Evolutionary conservation across 208 protist genomes (phyloP).

Genomic region (Leishmania guyanensis): DNA sequence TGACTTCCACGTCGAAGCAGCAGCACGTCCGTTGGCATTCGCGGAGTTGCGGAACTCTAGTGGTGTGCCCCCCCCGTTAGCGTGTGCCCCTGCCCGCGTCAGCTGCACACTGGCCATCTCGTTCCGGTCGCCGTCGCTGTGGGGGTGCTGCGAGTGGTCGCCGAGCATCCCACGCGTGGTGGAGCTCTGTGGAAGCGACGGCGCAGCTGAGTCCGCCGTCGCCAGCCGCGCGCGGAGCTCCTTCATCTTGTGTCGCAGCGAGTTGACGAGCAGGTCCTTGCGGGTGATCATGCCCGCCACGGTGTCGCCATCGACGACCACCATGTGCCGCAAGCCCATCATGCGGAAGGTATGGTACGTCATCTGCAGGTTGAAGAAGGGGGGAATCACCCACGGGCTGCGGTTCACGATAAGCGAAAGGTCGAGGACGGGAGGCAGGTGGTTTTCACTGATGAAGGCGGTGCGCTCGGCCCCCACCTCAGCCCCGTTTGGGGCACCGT

Average conservation of each 20-base stretch:
- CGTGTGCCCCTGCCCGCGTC: background rate
- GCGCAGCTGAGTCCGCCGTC: slow-evolving; percentile 14
- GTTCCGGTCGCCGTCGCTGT: background rate
- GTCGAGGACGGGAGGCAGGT: slow-evolving; percentile 66
- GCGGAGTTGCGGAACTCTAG: background rate
- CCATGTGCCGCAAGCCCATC: slow-evolving; percentile 94
- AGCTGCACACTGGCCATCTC: background rate
- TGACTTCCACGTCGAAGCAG: background rate
- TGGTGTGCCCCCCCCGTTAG: no score
- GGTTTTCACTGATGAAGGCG: slow-evolving; percentile 23
- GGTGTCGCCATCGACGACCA: slow-evolving; percentile 84
- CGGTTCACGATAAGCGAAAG: slow-evolving; percentile 88
- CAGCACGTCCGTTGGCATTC: background rate
- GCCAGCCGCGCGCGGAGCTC: slow-evolving; percentile 46
- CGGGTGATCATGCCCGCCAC: slow-evolving; percentile 94
- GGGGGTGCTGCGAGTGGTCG: background rate
- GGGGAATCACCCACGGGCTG: slow-evolving; percentile 87
- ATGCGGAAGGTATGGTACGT: slow-evolving; percentile 89
- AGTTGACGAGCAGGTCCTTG: slow-evolving; percentile 86
- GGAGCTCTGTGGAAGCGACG: slow-evolving; percentile 1
- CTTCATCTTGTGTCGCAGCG: slow-evolving; percentile 52
- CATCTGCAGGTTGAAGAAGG: slow-evolving; percentile 87
- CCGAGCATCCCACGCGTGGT: background rate
- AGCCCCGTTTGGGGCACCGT: background rate
- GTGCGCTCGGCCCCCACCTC: slow-evolving; percentile 11